Evolutionary conservation across 495 filamentous ascomycete genomes (phyloP), one percentile per base, ranked within the genome.

Genomic region (Arthonia radiata): DNA sequence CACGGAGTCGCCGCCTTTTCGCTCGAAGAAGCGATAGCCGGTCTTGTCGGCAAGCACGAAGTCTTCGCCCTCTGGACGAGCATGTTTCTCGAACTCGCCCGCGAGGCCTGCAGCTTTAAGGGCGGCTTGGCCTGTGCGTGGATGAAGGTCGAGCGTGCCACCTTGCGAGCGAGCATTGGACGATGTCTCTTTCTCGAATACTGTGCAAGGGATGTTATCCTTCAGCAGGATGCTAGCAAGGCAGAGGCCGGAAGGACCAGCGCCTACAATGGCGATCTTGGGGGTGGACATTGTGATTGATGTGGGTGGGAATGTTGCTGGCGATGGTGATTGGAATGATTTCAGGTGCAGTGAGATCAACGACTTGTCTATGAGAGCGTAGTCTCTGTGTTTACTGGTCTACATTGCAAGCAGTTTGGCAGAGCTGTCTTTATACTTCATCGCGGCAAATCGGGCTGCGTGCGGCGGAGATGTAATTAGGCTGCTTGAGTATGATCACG

Each of bases 61-160:
- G 5, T 35, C 39, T 26, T 54, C 56, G 24, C 48, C 58, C 18
- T 54, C 49, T 14, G 44, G 46, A 3, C 55, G 50, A 1, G 53
- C 50, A 5, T 49, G 24, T 15, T 35, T 32, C 4, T 37, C 23
- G 39, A 68, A 69, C 27, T 57, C 42, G 3, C 52, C 43, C 22
- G 39, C 49, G 4, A 72, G 38, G 0, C 57, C 59, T 8, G 50
- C 57, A 34, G 57, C 54, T n/a, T 38, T 29, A 10, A 72, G 31
- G 2, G 62, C 66, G 13, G 36, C 47, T 17, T 64, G 57, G 0
- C 64, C 64, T 1, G 52, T 47, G 15, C 45, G 38, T 1, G 46
- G 33, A 29, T 69, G 61, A 4, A 71, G 46, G 33, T 69, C 66
- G 2, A 71, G 48, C 12, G 49, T 56, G 8, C 66, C 64, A 12